These are phyloP conservation scores for Colletotrichum musae DNA, from an alignment of 2,329 filamentous ascomycete genomes.

Conservation along the genomic window DNA sequence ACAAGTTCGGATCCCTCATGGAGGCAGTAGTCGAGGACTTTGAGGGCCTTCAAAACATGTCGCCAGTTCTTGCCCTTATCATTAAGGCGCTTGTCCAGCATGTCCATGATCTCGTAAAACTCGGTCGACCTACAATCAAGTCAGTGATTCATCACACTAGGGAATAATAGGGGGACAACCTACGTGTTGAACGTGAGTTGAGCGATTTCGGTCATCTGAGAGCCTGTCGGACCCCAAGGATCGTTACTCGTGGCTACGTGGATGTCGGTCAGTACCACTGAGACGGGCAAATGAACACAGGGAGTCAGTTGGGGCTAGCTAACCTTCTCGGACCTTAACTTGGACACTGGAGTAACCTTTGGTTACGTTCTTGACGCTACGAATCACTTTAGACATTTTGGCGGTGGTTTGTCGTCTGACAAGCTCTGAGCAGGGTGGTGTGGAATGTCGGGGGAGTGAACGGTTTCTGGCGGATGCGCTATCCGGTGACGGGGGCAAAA, in stretches of 20 bases:
- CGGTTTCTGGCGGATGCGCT: too few relatives aligned
- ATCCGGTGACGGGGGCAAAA: too few relatives aligned
- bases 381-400: constrained; percentile 94
- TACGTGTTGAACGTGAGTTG: constrained; percentile 98
- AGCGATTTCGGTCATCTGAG: constrained; percentile 98
- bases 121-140: constrained; percentile 80
- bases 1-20: constrained; percentile 97
- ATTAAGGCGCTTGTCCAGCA: constrained; percentile 98
- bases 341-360: constrained; percentile 98
- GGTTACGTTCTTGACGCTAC: constrained; percentile 99
- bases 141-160: neutral
- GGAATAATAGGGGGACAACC: constrained; percentile 50
- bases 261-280: constrained; percentile 46
- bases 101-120: constrained; percentile 99
- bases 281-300: too few relatives aligned
- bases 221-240: constrained; percentile 97
- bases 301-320: constrained; percentile 48
- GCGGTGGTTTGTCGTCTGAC: constrained; percentile 36
- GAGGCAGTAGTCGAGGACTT: constrained; percentile 97
- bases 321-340: constrained; percentile 98
- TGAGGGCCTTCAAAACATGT: constrained; percentile 96
- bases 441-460: neutral
- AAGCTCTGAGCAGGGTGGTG: neutral
- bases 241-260: constrained; percentile 95
- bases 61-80: constrained; percentile 99